Conservation (phyloP, 305 asterid genomes). For the Solanum hybrid region DNA sequence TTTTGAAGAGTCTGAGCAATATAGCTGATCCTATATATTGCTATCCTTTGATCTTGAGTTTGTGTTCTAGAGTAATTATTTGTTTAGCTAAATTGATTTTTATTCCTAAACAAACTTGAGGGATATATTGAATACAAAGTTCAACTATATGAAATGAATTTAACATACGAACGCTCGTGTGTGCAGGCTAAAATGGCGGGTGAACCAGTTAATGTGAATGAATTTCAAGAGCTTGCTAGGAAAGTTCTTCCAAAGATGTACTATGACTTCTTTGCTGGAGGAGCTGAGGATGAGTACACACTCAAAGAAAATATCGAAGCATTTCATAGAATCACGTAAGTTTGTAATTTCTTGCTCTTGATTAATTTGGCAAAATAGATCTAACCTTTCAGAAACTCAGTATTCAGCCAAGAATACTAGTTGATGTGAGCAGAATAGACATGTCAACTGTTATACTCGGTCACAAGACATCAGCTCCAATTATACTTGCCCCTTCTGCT, state of each 20-base stretch:
- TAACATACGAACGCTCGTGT: neutral
- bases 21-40: neutral
- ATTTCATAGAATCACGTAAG: slow-evolving; percentile 42
- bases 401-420: slow-evolving; percentile 43
- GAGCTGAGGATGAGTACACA: slow-evolving; percentile 67
- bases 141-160: neutral
- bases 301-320: slow-evolving; percentile 45
- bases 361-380: no score
- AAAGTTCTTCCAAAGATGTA: slow-evolving; percentile 60
- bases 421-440: slow-evolving; percentile 45
- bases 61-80: neutral
- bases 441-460: slow-evolving; percentile 45
- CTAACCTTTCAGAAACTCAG: no score
- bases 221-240: slow-evolving; percentile 51
- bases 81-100: neutral
- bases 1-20: neutral
- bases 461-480: slow-evolving; percentile 37
- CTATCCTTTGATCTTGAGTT: neutral
- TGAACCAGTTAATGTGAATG: slow-evolving; percentile 35
- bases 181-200: slow-evolving; percentile 37
- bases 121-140: neutral
- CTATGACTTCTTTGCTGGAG: slow-evolving; percentile 50
- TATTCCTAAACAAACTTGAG: neutral
- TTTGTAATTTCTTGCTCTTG: neutral
- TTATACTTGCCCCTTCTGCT: slow-evolving; percentile 66